A percentile compares a stretch with the other conserved stretches of the same genome.
Evolutionary conservation across 345 rosid species (phyloP).

Genomic region (Citrus glauca): DNA sequence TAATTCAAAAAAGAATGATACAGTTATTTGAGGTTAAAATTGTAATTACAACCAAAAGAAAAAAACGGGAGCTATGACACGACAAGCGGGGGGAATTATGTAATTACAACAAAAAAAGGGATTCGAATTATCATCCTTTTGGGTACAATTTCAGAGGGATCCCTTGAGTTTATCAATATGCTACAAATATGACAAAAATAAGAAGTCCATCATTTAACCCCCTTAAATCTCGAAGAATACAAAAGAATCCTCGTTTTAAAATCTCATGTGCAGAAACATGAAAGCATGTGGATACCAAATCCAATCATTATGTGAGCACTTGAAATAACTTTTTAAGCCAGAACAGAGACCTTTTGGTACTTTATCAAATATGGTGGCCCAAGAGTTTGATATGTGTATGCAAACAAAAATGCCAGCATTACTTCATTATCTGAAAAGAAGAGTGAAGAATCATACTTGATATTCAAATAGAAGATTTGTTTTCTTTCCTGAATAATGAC

Average conservation of each 20-base stretch:
- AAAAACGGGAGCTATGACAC: too few relatives aligned
- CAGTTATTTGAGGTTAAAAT: too few relatives aligned
- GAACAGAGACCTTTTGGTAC: neutral
- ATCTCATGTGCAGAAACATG: neutral
- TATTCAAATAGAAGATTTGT: neutral
- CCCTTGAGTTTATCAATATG: neutral
- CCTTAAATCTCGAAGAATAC: neutral
- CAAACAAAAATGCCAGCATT: neutral
- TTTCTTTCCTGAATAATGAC: neutral
- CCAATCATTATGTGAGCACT: too few relatives aligned
- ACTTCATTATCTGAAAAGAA: neutral
- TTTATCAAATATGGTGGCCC: too few relatives aligned
- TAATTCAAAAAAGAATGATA: too few relatives aligned
- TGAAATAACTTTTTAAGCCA: neutral
- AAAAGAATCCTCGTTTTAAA: neutral
- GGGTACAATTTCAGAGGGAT: neutral
- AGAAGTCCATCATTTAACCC: too few relatives aligned
- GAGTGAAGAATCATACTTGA: neutral
- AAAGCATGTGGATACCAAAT: neutral
- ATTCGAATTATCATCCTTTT: neutral
- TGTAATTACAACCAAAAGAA: too few relatives aligned
- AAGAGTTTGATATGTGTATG: neutral
- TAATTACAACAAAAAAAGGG: too few relatives aligned
- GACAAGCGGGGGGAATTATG: too few relatives aligned
- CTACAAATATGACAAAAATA: too few relatives aligned